Evolutionary conservation across 805 yeast genomes (phyloP), one percentile per base, ranked within the genome.

Genomic region (Zygotorulaspora chibaensis): DNA sequence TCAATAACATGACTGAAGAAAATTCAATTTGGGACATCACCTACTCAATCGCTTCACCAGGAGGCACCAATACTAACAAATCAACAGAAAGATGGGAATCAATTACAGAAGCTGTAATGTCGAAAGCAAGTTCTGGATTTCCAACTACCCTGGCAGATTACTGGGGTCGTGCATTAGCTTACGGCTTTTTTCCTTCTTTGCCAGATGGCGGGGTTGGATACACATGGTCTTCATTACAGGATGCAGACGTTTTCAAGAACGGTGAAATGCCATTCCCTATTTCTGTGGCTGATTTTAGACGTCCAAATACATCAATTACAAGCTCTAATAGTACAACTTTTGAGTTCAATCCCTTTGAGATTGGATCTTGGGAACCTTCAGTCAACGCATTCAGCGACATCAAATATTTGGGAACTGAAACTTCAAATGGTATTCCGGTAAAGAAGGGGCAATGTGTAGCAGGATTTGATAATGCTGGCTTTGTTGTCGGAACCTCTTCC

Each of bases 341-440:
- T 51, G 79, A 81, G 53, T 64, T 79, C 53, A 75, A 74, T 40
- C 90, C 95, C 11, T 82, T 70, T 56, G 86, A 83, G 60, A 66
- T 88, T 58, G 96, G 96, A 11, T 81, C 95, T 3, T 88, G 95
- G 95, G 96, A 89, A 60, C 84, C 87, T 11, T 70, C 83, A 1
- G 66, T 86, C 44, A 71, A 75, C 45, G 68, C 83, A 2, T 88
- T 89, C 64, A 72, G 81, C 10, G 82, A 84, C 48, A 66, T 79
- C 37, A 75, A 80, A 63, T 87, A 84, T 60, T 63, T 86, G 39
- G 96, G 96, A 8, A 74, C 95, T 1, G 64, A 74, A 17, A 74
- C 84, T 29, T 57, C 71, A 20, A 72, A 79, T 49, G 96, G 96
- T 34, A 51, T 59, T 16, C 82, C 87, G 8, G 56, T 58, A 4